Evolutionary conservation across 176 grass and related monocot species (phyloP), one percentile per base, ranked within the genome.

Genomic region (Oryza rufipogon): DNA sequence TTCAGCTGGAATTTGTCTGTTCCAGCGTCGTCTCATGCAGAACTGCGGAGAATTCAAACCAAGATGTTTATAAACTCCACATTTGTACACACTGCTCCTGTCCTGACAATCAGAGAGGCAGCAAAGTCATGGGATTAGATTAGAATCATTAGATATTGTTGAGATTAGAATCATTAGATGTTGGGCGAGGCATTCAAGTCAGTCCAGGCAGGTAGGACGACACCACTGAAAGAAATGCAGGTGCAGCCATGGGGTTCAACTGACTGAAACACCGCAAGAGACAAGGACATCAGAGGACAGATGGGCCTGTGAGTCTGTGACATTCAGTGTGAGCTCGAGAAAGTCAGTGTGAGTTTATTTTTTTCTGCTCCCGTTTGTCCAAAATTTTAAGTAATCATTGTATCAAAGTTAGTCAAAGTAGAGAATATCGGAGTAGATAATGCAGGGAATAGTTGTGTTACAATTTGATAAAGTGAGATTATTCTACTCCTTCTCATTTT

Each of bases 171-270:
- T 58, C 54, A 38, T 41, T 38, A 70, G 64, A 77, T 45, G 9
- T 17, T 13, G 32, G 74, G 11, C 20, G 17, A 63, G 30, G 75
- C 54, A 64, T 23, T 76, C 9, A 34, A 38, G 58, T 34, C 38
- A 38, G 58, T 34, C 51, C 67, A 64, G 49, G 75, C 13, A 79
- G 66, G 67, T 48, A 78, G 78, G 85, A 67, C 85, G 47, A 81
- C n/a, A 13, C 78, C 72, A 76, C 72, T 13, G 84, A 78, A 90
- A 83, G 79, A 83, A 83, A 90, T 36, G 84, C 68, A 49, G 58
- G 7, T 58, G 23, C 45, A 26, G 64, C 41, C 64, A 75, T 58
- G 78, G 26, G 2, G 66, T 41, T 41, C 39, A 41, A 90, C 9
- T 46, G 78, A 47, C 1, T 58, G 54, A 58, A 58, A 63, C 79